These are phyloP conservation scores for Lachancea sp. DNA, from an alignment of 805 yeast genomes.

Conservation along the genomic window DNA sequence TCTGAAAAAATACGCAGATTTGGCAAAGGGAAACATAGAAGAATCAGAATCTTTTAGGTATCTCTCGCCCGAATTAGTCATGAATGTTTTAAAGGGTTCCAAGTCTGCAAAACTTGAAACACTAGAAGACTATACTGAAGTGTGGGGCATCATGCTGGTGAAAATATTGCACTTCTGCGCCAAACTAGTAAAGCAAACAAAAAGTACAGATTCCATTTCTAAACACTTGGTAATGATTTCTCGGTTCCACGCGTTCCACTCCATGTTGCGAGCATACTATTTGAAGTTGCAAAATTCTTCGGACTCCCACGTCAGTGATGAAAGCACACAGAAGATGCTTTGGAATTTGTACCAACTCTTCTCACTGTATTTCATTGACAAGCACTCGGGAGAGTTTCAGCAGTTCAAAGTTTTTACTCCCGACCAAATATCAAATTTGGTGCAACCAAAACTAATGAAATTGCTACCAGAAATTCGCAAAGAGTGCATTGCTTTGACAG, in stretches of 20 bases:
- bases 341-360: conserved; percentile 53
- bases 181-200: conserved; percentile 23
- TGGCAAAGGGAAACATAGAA: conserved; percentile 34
- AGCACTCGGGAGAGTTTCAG: conserved; percentile 65
- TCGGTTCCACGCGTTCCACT: conserved; percentile 38
- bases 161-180: conserved; percentile 27
- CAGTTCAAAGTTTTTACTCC: conserved; percentile 53
- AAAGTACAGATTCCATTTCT: conserved; percentile 32
- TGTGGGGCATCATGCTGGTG: conserved; percentile 29
- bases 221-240: conserved; percentile 36
- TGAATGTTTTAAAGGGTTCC: conserved; percentile 21
- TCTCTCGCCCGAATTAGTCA: conserved; percentile 25
- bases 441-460: conserved; percentile 38
- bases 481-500: conserved; percentile 72
- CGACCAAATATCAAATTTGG: conserved; percentile 39
- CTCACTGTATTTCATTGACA: conserved; percentile 60
- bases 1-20: conserved; percentile 37
- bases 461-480: conserved; percentile 51
- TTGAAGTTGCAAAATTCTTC: conserved; percentile 18
- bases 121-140: conserved; percentile 29
- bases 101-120: conserved; percentile 27
- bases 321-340: conserved; percentile 42
- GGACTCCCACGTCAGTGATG: conserved; percentile 24
- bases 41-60: conserved; percentile 27
- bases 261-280: conserved; percentile 31